Percentiles rank a stretch among this genome's conserved stretches.
These are phyloP conservation scores for Saccharomycopsis javanensis DNA, from an alignment of 805 yeast genomes.

Conservation along the genomic window DNA sequence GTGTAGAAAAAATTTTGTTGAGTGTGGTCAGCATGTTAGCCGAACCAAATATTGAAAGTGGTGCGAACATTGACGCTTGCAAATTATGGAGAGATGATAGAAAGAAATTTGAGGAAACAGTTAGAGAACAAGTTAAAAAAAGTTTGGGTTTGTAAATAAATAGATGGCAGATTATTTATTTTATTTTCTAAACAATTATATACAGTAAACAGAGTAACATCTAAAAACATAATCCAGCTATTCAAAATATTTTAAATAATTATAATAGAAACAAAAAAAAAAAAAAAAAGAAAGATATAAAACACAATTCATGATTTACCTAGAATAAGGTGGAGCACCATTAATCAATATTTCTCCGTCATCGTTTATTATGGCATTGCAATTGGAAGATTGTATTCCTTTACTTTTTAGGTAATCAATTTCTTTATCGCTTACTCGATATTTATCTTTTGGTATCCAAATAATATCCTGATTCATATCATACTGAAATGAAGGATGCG, in stretches of 20 bases:
- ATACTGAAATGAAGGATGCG: slow-evolving; percentile 19
- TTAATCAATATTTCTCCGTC: slow-evolving; percentile 22
- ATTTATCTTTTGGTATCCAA: slow-evolving; percentile 36
- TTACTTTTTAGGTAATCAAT: slow-evolving; percentile 19
- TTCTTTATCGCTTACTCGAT: slow-evolving; percentile 27
- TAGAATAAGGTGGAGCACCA: slow-evolving; percentile 6
- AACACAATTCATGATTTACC: too few species aligned
- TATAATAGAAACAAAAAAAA: too few species aligned
- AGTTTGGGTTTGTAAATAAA: slow-evolving; percentile 51
- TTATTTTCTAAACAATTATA: too few species aligned
- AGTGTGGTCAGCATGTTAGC: slow-evolving; percentile 95
- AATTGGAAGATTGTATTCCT: slow-evolving; percentile 22
- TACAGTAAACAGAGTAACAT: too few species aligned
- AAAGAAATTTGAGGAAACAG: slow-evolving; percentile 52
- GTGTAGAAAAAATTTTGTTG: slow-evolving; percentile 89
- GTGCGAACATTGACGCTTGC: slow-evolving; percentile 75
- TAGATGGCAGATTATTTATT: too few species aligned
- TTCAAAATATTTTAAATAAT: too few species aligned
- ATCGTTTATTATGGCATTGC: slow-evolving; percentile 18
- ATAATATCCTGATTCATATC: slow-evolving; percentile 23
- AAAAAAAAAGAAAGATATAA: too few species aligned
- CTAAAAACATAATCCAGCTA: too few species aligned
- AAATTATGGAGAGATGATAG: slow-evolving; percentile 88
- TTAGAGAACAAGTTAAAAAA: slow-evolving; percentile 56
- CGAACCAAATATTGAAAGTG: slow-evolving; percentile 93